A percentile compares a stretch with the other conserved stretches of the same genome.
phyloP scores from a whole-genome alignment of 345 rosid genomes.

The Mallotus nudiflorus region DNA sequence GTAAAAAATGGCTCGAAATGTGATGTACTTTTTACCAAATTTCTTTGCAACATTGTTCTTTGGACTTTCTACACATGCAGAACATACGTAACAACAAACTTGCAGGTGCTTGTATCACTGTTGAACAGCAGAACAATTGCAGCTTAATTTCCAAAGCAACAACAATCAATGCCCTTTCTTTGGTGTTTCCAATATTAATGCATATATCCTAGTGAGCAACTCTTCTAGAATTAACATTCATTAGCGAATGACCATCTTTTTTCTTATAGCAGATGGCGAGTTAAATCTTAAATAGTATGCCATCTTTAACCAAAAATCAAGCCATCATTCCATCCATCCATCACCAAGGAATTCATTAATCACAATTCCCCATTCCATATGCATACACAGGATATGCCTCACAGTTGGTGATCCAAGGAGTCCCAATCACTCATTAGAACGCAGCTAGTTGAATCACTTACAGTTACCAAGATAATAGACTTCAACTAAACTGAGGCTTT shows the following conservation, averaged over 20 bases:
- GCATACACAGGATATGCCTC: neutral
- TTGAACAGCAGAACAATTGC: neutral
- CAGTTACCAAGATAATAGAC: neutral
- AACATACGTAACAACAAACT: neutral
- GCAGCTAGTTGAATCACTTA: neutral
- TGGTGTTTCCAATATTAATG: no score
- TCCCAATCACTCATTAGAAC: neutral
- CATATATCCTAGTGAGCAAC: neutral
- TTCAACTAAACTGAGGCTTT: neutral
- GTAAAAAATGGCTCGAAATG: neutral
- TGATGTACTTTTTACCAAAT: neutral
- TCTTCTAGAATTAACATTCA: neutral
- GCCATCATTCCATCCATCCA: neutral
- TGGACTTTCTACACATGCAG: neutral
- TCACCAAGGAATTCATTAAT: neutral
- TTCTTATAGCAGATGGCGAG: neutral
- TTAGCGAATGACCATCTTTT: neutral
- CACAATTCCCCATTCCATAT: neutral
- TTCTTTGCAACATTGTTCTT: neutral
- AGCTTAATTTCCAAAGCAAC: neutral
- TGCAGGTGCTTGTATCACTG: neutral
- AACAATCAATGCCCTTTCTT: neutral
- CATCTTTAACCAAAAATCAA: neutral
- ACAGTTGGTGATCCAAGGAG: neutral
- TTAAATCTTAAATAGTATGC: constrained; percentile 1